phyloP scores from a whole-genome alignment of 768 basidiomycete species.

The Suillus subaureus region DNA sequence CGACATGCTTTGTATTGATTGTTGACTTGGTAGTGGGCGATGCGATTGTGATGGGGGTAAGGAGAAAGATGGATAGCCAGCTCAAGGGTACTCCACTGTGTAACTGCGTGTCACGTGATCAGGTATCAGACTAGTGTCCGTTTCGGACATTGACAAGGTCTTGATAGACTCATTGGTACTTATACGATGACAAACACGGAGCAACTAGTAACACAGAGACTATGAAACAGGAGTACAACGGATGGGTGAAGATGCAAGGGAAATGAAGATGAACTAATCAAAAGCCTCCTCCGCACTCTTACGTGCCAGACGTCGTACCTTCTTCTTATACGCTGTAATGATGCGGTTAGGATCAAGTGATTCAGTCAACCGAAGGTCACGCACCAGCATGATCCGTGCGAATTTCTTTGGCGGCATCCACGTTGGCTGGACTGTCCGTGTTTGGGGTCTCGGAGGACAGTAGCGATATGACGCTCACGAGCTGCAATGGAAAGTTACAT shows the following conservation, averaged over 20 bases:
- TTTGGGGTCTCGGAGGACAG: constrained; percentile 91
- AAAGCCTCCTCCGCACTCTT: constrained; percentile 88
- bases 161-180: not conserved
- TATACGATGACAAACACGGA: constrained; percentile 7
- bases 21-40: constrained; percentile 5
- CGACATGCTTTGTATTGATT: constrained; percentile 29
- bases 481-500: constrained; percentile 45
- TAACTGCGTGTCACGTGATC: not conserved
- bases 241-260: not conserved
- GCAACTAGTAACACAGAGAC: constrained; percentile 12
- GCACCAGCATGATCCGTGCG: constrained; percentile 63
- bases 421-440: constrained; percentile 92
- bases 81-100: not conserved
- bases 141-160: not conserved
- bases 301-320: constrained; percentile 87
- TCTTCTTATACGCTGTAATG: constrained; percentile 85
- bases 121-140: not conserved
- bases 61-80: not conserved
- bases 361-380: constrained; percentile 19
- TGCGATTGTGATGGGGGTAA: constrained; percentile 16
- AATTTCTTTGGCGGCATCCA: constrained; percentile 92
- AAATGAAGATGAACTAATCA: constrained; percentile 44
- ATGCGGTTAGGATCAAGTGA: constrained; percentile 19
- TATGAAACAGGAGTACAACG: constrained; percentile 9
- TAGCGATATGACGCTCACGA: constrained; percentile 94